phyloP scores from a whole-genome alignment of 495 filamentous ascomycete species.

The Neurospora sp. region DNA sequence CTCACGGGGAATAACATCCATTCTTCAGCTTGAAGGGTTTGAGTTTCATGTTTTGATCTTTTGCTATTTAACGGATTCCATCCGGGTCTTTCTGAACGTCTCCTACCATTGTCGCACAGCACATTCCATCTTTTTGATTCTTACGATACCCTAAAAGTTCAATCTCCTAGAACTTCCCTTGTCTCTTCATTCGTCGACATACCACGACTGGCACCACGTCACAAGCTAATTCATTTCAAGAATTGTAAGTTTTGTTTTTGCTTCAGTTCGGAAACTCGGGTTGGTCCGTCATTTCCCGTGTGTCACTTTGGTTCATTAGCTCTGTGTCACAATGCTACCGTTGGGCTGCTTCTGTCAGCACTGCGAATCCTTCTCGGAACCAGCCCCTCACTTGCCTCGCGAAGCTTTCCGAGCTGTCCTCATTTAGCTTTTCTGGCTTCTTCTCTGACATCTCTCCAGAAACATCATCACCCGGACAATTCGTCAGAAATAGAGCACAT shows the following conservation, averaged over 20 bases:
- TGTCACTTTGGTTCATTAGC: background rate
- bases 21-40: background rate
- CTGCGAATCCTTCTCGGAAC: background rate
- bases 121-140: background rate
- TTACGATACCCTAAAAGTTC: background rate
- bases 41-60: background rate
- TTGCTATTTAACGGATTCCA: background rate
- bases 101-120: background rate
- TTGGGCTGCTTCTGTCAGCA: background rate
- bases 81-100: background rate
- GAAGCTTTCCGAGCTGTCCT: background rate
- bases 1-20: background rate
- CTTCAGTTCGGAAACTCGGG: background rate
- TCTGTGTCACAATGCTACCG: background rate
- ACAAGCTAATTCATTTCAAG: background rate
- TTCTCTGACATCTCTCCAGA: background rate
- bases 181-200: background rate
- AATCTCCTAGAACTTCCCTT: background rate
- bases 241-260: background rate
- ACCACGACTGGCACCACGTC: background rate
- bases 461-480: background rate
- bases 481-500: background rate
- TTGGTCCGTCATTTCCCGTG: background rate
- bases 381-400: background rate
- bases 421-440: background rate